Conservation (phyloP, 257 asterid genomes). For the Nicotiana sylvestris region DNA sequence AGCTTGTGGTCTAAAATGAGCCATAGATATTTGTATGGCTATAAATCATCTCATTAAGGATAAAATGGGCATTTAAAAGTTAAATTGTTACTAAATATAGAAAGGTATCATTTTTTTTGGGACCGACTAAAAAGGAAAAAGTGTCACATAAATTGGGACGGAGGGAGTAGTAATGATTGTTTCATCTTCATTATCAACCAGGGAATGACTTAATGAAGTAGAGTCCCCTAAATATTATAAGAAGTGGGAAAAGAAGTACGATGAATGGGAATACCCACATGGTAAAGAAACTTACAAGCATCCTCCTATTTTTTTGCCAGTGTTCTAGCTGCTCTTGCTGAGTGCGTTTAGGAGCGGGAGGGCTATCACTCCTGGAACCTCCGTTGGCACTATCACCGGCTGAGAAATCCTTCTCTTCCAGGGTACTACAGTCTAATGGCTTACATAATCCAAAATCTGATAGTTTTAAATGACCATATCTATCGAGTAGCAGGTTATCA, state of each 20-base stretch:
- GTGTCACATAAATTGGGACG: too few relatives aligned
- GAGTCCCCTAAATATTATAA: background rate
- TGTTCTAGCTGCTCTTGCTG: conserved; percentile 29
- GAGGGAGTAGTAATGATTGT: background rate
- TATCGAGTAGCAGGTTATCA: conserved; percentile 48
- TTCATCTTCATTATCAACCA: background rate
- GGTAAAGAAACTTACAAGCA: conserved; percentile 25
- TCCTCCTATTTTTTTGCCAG: conserved; percentile 33
- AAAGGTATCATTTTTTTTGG: too few relatives aligned
- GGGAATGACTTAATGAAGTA: background rate
- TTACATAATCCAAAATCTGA: conserved; percentile 55
- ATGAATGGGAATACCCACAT: background rate
- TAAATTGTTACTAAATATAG: too few relatives aligned
- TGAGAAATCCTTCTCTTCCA: conserved; percentile 42
- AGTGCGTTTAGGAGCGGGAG: conserved; percentile 27
- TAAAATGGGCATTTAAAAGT: too few relatives aligned
- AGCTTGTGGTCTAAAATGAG: too few relatives aligned
- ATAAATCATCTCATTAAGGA: too few relatives aligned
- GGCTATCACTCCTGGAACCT: conserved; percentile 14
- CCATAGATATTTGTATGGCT: too few relatives aligned
- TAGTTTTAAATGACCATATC: conserved; percentile 43
- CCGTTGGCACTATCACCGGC: conserved; percentile 22
- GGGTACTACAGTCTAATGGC: conserved; percentile 45
- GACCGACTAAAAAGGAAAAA: too few relatives aligned
- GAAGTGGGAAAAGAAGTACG: background rate